Evolutionary conservation across 768 basidiomycete genomes (phyloP).

Genomic region (Rossbeevera mucosa): DNA sequence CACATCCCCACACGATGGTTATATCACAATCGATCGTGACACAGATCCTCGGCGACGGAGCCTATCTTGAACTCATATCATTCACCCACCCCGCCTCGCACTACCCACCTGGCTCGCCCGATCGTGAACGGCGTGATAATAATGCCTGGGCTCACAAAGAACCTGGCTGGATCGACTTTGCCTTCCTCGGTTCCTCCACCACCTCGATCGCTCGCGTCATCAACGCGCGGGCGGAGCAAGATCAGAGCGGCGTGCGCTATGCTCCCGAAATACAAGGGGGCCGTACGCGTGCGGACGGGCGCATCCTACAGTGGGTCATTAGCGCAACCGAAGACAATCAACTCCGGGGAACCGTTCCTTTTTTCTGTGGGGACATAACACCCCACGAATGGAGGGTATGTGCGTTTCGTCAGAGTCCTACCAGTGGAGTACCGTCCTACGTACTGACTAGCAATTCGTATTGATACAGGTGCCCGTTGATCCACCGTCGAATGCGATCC

Average conservation of each 20-base stretch:
- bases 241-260: constrained; percentile 42
- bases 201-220: constrained; percentile 46
- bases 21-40: neutral
- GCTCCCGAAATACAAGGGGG: constrained; percentile 47
- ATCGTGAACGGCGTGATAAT: constrained; percentile 38
- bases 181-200: constrained; percentile 52
- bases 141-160: constrained; percentile 51
- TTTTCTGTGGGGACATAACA: constrained; percentile 74
- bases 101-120: constrained; percentile 50
- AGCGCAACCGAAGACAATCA: constrained; percentile 32
- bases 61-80: constrained; percentile 66
- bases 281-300: constrained; percentile 51
- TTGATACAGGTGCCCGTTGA: constrained; percentile 44
- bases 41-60: constrained; percentile 39
- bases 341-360: constrained; percentile 45
- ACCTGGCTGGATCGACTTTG: constrained; percentile 67
- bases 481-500: constrained; percentile 43
- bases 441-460: neutral
- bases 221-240: constrained; percentile 44
- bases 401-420: neutral
- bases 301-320: constrained; percentile 55
- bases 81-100: constrained; percentile 53
- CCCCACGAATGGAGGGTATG: constrained; percentile 55
- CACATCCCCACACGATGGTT: neutral
- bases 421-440: neutral